phyloP scores from a whole-genome alignment of 129 eudicot genomes.

The Oenanthe sinensis region DNA sequence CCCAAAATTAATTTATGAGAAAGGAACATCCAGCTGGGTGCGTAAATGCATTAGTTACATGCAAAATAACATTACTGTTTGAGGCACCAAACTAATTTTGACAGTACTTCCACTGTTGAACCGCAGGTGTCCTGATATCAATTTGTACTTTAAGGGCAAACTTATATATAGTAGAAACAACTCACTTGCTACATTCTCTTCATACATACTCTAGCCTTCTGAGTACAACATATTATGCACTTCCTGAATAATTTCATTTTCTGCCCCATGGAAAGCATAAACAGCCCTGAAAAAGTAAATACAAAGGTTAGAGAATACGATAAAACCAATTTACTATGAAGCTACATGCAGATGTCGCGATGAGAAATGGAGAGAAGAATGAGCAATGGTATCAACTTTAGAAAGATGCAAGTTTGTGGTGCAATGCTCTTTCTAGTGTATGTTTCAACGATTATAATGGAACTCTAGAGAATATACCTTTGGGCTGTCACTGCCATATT shows the following conservation, averaged over 20 bases:
- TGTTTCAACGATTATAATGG: neutral
- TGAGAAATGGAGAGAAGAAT: neutral
- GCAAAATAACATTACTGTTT: neutral
- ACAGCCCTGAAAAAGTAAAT: constrained; percentile 45
- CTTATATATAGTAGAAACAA: neutral
- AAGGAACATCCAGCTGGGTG: neutral
- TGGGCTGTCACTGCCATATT: constrained; percentile 20
- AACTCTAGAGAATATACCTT: constrained; percentile 37
- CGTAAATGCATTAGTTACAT: neutral
- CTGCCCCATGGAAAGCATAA: constrained; percentile 70
- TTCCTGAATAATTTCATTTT: constrained; percentile 26
- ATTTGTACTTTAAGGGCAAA: neutral
- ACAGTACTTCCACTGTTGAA: neutral
- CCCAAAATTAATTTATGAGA: neutral
- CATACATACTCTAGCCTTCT: constrained; percentile 1
- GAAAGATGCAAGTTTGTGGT: neutral
- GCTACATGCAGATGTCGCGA: neutral
- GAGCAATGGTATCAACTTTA: neutral
- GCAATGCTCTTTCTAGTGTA: neutral
- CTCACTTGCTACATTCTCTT: constrained; percentile 1
- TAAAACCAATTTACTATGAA: neutral
- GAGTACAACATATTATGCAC: neutral
- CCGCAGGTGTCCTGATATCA: neutral
- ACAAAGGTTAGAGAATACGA: neutral
- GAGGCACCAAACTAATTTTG: neutral